Base-by-base conservation (phyloP, 2,329 filamentous ascomycete species). In the Niveomyces coronatus region DNA sequence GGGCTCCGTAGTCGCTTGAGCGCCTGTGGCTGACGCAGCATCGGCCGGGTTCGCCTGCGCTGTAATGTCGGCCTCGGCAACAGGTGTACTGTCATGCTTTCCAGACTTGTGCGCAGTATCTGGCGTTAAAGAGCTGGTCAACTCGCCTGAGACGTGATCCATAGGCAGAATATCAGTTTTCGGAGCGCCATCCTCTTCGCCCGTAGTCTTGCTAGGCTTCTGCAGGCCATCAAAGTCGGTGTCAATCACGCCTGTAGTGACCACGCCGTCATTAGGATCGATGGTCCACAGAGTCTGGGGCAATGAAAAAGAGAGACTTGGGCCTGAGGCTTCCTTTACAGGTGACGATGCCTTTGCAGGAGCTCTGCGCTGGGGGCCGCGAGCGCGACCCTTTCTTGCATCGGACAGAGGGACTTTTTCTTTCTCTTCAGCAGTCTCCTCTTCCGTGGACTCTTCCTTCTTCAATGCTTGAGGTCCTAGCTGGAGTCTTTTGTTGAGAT, bases 401-500 rank as follows among this genome's bases (percentile, higher is more conserved):
- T 98, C 91, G 16, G 72, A 71, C 18, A 98, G 66, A n/a, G 88
- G 87, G 9, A 72, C 77, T 57, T 86, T 85, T 52, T 87, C 78
- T 42, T 74, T 69, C 22, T 70, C 69, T 3, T 61, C 61, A 22
- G 64, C 60, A 32, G 74, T 72, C 40, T 76, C 70, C 37, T 78
- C 69, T 11, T 67, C 63, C 9, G 63, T 56, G 28, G 70, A 64
- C 46, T 88, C 81, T 52, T 84, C 80, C 47, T 84, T 82, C 65
- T 86, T 88, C 2, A 79, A 74, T 9, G 71, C 76, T 49, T 85
- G 79, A n/a, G 88, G 89, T 1, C 91, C 91, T 24, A 94, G 64
- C 53, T 86, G 81, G 19, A 98, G 68, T 34, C 87, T 82, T 50
- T 86, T 88, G 60, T 96, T 94, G 29, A 98, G 66, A 53, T 96